These are phyloP conservation scores for Punctularia strigosozonata DNA, from an alignment of 768 basidiomycete species.

Conservation along the genomic window DNA sequence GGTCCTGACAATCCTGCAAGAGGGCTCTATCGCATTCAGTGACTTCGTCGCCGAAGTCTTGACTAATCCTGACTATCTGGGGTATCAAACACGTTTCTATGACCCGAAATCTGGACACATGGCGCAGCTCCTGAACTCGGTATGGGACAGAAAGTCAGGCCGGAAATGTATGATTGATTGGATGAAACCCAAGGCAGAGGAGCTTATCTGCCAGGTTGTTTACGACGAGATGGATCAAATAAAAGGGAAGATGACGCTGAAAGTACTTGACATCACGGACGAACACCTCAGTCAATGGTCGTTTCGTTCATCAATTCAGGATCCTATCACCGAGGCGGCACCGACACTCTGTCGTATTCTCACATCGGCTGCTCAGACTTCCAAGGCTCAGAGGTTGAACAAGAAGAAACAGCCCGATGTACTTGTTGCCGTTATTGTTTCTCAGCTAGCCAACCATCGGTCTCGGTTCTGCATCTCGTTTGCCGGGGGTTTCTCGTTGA, in stretches of 20 bases:
- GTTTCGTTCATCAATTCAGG: not conserved
- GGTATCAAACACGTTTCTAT: not conserved
- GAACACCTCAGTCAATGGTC: not conserved
- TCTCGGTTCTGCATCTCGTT: not conserved
- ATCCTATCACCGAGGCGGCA: not conserved
- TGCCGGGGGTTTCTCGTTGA: not conserved
- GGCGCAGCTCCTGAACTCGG: not conserved
- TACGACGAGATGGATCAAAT: not conserved
- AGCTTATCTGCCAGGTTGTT: not conserved
- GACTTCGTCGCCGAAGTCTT: not conserved
- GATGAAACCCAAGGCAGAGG: not conserved
- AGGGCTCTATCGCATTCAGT: not conserved
- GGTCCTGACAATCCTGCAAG: not conserved
- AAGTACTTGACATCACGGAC: not conserved
- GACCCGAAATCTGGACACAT: not conserved
- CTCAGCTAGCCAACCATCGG: not conserved
- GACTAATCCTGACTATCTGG: not conserved
- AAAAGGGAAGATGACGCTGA: not conserved
- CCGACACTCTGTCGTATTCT: not conserved
- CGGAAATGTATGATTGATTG: not conserved
- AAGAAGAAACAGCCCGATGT: not conserved
- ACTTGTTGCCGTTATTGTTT: not conserved
- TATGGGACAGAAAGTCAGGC: not conserved
- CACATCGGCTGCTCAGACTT: not conserved
- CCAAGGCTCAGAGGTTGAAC: not conserved